Conservation (phyloP, 2,329 filamentous ascomycete species). For the Penicillium frequentans region DNA sequence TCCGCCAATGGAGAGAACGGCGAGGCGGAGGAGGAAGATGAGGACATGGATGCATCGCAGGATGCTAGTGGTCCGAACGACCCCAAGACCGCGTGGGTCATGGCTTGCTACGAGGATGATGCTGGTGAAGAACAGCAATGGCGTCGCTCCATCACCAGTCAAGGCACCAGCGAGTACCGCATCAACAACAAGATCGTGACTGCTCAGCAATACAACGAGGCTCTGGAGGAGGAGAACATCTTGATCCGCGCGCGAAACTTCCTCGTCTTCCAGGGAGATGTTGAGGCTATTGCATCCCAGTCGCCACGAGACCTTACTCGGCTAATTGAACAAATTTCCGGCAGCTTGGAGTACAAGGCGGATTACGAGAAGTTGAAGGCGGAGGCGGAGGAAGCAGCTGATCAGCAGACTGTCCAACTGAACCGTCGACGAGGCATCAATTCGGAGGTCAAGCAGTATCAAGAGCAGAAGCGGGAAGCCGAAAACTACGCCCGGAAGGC, state of each 20-base stretch:
- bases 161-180: slow-evolving; percentile 89
- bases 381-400: slow-evolving; percentile 80
- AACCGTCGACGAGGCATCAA: slow-evolving; percentile 91
- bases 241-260: slow-evolving; percentile 98
- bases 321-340: slow-evolving; percentile 95
- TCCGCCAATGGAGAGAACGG: slow-evolving; percentile 62
- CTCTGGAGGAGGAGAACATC: slow-evolving; percentile 90
- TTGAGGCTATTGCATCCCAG: slow-evolving; percentile 94
- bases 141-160: slow-evolving; percentile 90
- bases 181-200: slow-evolving; percentile 92
- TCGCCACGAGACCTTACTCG: slow-evolving; percentile 90
- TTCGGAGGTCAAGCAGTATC: slow-evolving; percentile 95
- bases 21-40: slow-evolving; percentile 61
- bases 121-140: slow-evolving; percentile 91
- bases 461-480: slow-evolving; percentile 93
- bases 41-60: slow-evolving; percentile 61
- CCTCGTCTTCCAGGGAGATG: slow-evolving; percentile 96
- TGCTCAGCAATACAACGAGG: slow-evolving; percentile 89
- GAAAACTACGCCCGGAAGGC: slow-evolving; percentile 91
- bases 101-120: slow-evolving; percentile 98
- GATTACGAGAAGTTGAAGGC: slow-evolving; percentile 91
- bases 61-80: slow-evolving; percentile 62
- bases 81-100: slow-evolving; percentile 95
- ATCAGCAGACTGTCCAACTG: slow-evolving; percentile 85
- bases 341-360: slow-evolving; percentile 88